Conservation (phyloP, 2,329 filamentous ascomycete genomes). For the Alternaria alternata region DNA sequence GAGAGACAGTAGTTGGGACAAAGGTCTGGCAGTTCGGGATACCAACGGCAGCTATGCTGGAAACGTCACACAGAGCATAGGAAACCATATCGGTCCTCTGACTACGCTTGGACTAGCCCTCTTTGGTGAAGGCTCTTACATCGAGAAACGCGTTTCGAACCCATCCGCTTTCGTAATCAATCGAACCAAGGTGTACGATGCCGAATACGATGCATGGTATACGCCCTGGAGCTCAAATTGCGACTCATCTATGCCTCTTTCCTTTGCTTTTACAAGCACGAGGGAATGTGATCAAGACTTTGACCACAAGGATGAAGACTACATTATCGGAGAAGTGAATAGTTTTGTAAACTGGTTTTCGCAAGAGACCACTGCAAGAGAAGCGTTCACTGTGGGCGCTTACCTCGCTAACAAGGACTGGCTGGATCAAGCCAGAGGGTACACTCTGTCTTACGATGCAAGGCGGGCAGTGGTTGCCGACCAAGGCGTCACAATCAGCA, state of each 20-base stretch:
- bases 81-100: not conserved
- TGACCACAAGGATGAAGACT: not conserved
- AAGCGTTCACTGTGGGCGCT: not conserved
- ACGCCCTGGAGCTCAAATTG: not conserved
- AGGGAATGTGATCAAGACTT: not conserved
- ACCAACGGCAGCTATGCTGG: not conserved
- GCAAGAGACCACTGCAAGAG: not conserved
- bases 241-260: not conserved
- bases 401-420: conserved; percentile 5
- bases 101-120: conserved; percentile 1
- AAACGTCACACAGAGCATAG: not conserved
- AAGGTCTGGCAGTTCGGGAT: not conserved
- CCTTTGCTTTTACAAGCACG: not conserved
- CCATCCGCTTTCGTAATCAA: not conserved
- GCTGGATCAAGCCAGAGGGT: not conserved
- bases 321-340: not conserved
- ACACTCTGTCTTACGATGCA: not conserved
- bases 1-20: not conserved
- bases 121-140: conserved; percentile 2
- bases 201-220: not conserved
- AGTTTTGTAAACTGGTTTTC: not conserved
- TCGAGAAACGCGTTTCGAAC: not conserved
- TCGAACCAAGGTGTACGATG: not conserved
- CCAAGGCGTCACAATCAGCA: not conserved
- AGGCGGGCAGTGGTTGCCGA: not conserved